These are phyloP conservation scores for Biscogniauxia sp. DNA, from an alignment of 2,329 filamentous ascomycete genomes.

Conservation along the genomic window DNA sequence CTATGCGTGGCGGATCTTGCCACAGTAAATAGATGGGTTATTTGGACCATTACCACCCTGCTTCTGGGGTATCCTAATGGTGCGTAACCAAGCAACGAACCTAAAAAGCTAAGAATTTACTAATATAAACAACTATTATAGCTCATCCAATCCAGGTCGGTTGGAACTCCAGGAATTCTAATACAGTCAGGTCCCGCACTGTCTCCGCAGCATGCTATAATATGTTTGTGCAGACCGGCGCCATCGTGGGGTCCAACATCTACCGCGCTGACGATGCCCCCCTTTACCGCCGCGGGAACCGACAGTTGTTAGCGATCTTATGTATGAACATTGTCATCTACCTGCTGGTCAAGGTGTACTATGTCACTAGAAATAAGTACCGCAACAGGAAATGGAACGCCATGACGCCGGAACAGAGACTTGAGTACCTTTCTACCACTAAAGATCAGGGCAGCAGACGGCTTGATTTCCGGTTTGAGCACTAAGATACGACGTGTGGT, in stretches of 20 bases:
- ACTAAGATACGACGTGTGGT: slow-evolving; percentile 19
- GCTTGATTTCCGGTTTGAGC: slow-evolving; percentile 41
- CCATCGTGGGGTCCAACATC: slow-evolving; percentile 36
- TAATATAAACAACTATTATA: neutral
- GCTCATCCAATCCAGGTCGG: slow-evolving; percentile 23
- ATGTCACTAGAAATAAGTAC: slow-evolving; percentile 44
- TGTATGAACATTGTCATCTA: slow-evolving; percentile 48
- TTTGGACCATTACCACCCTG: slow-evolving; percentile 41
- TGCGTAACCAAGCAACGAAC: slow-evolving; percentile 20
- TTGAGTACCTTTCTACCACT: slow-evolving; percentile 44
- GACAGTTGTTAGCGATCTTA: slow-evolving; percentile 47
- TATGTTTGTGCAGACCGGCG: slow-evolving; percentile 34
- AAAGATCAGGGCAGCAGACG: slow-evolving; percentile 42
- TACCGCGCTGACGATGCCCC: slow-evolving; percentile 53
- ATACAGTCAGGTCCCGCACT: slow-evolving; percentile 54
- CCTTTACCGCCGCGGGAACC: slow-evolving; percentile 52
- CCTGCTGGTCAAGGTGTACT: slow-evolving; percentile 47
- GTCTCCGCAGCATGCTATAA: slow-evolving; percentile 58
- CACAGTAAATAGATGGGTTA: slow-evolving; percentile 39
- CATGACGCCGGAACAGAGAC: slow-evolving; percentile 45
- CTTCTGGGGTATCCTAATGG: slow-evolving; percentile 41
- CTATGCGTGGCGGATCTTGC: slow-evolving; percentile 41
- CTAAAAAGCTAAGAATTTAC: neutral
- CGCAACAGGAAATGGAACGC: slow-evolving; percentile 43
- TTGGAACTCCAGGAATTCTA: slow-evolving; percentile 49